Conservation (phyloP, 148 eudicot species). For the Chenopodium album region DNA sequence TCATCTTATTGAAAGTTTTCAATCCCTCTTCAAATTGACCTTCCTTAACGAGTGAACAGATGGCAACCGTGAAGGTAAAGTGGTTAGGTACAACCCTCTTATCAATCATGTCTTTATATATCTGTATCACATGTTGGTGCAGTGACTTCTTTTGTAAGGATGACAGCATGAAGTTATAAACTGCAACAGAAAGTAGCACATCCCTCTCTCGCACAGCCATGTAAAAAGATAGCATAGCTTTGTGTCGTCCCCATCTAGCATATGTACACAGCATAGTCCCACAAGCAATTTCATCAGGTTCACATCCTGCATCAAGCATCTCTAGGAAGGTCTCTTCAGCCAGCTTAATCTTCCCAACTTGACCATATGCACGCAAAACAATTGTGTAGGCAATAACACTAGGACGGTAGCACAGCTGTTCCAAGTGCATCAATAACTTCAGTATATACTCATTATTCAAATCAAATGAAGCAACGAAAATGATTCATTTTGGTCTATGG, state of each 20-base stretch:
- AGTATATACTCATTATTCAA: constrained; percentile 11
- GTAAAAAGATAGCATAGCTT: constrained; percentile 86
- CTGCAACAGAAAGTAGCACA: constrained; percentile 59
- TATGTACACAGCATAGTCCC: constrained; percentile 95
- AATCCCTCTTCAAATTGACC: constrained; percentile 66
- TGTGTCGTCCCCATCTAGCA: constrained; percentile 93
- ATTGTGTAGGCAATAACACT: constrained; percentile 84
- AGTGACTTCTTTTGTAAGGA: constrained; percentile 84
- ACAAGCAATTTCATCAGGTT: constrained; percentile 95
- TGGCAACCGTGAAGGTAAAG: constrained; percentile 75
- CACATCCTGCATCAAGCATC: constrained; percentile 97
- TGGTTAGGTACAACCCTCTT: constrained; percentile 56
- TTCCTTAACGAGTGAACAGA: constrained; percentile 67
- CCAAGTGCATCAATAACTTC: constrained; percentile 28
- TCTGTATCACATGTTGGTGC: constrained; percentile 51
- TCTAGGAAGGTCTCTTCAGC: constrained; percentile 89
- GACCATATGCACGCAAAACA: constrained; percentile 84
- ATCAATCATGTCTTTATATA: constrained; percentile 65
- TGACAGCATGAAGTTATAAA: constrained; percentile 88
- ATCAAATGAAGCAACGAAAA: constrained; percentile 4
- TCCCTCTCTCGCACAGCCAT: constrained; percentile 71
- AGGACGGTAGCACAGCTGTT: constrained; percentile 86
- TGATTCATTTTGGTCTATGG: neutral
- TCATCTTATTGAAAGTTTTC: constrained; percentile 61
- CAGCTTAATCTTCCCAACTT: constrained; percentile 86